A percentile compares a stretch with the other conserved stretches of the same genome.
Conservation (phyloP, 441 rosid genomes). For the Adansonia rubrostipa region DNA sequence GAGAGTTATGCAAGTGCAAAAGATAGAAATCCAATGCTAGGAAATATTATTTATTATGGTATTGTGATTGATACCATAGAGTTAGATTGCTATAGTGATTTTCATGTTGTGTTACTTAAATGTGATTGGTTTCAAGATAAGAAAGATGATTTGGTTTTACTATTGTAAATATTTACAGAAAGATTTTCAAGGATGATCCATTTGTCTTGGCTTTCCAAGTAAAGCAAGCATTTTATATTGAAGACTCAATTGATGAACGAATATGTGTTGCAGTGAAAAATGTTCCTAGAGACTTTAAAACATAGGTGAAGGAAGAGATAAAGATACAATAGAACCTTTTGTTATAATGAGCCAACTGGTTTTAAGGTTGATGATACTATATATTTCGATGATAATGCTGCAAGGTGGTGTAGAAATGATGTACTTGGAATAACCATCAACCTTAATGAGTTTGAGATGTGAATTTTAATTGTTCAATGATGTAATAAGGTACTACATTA, state of each 20-base stretch:
- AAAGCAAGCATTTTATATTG: neutral
- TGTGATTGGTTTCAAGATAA: neutral
- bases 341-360: neutral
- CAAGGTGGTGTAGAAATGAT: neutral
- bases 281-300: neutral
- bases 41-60: neutral
- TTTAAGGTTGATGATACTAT: neutral
- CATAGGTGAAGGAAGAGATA: neutral
- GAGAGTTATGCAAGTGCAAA: neutral
- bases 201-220: neutral
- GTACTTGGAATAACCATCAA: neutral
- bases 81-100: neutral
- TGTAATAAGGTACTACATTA: too few relatives aligned
- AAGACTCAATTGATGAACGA: neutral
- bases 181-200: neutral
- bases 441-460: too few relatives aligned
- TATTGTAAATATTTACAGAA: neutral
- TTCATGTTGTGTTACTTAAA: too few relatives aligned
- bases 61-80: neutral
- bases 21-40: too few relatives aligned
- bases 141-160: neutral
- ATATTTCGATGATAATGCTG: neutral
- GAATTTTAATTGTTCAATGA: too few relatives aligned
- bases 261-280: neutral
- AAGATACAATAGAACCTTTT: neutral